Conservation (phyloP, 495 filamentous ascomycete genomes). For the Tricharina praecox region DNA sequence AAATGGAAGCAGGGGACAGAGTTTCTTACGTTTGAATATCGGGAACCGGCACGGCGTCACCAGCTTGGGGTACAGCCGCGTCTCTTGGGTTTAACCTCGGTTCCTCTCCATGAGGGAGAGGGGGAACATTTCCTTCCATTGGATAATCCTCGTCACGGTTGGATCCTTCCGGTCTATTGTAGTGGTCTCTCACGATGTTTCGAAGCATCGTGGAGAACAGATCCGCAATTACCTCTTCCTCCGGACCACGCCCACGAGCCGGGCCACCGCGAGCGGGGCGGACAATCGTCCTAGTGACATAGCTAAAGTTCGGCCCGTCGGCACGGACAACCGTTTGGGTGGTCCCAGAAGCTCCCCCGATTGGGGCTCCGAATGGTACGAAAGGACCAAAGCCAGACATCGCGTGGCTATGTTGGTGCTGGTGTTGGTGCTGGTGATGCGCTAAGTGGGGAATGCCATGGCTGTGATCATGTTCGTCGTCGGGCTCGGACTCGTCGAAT, state of each 20-base stretch:
- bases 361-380: no score
- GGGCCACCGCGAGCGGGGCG: conserved; percentile 5
- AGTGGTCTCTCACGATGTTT: conserved; percentile 12
- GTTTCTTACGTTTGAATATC: conserved; percentile 18
- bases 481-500: conserved; percentile 20
- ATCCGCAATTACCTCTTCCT: conserved; percentile 17
- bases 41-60: conserved; percentile 6
- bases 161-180: neutral
- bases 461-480: conserved; percentile 17
- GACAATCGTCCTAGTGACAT: conserved; percentile 12
- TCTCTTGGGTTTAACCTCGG: conserved; percentile 18
- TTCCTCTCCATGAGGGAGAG: conserved; percentile 12
- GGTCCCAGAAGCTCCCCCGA: no score
- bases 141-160: neutral
- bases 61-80: conserved; percentile 17
- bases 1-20: neutral
- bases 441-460: no score
- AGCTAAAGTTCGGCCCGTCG: conserved; percentile 26
- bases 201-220: conserved; percentile 19
- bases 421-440: conserved; percentile 16
- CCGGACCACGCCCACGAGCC: conserved; percentile 5
- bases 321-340: conserved; percentile 24
- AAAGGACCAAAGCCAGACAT: conserved; percentile 20
- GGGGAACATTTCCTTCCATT: neutral
- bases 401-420: conserved; percentile 27